Conservation (phyloP, 179 eudicot genomes). For the Heliamphora pulchella region DNA sequence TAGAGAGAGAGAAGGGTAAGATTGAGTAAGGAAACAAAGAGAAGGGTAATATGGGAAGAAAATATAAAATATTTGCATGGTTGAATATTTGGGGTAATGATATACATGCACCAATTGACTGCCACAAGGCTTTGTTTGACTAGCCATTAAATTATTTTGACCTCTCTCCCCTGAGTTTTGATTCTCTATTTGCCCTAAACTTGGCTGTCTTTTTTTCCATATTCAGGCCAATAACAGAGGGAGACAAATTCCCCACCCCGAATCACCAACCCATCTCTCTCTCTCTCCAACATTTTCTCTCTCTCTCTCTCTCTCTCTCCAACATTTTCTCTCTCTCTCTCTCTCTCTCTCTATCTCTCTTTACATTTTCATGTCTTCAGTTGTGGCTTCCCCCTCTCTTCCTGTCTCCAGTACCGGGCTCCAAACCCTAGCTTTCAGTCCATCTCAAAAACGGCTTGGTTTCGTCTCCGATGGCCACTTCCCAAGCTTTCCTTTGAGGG, state of each 20-base stretch:
- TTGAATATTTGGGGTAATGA: too few relatives aligned
- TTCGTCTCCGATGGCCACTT: slow-evolving; percentile 15
- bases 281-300: too few relatives aligned
- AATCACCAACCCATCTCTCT: slow-evolving; percentile 1
- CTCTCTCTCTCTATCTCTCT: neutral
- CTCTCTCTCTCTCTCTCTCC: slow-evolving; percentile 1
- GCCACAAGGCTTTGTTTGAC: too few relatives aligned
- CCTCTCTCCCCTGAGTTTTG: too few relatives aligned
- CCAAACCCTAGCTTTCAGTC: slow-evolving; percentile 8
- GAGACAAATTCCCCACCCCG: slow-evolving; percentile 5
- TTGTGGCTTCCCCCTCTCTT: neutral
- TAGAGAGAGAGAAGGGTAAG: too few relatives aligned
- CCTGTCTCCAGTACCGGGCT: slow-evolving; percentile 1
- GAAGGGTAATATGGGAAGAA: too few relatives aligned
- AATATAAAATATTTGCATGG: too few relatives aligned
- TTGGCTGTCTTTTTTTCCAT: neutral
- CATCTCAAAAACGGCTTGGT: slow-evolving; percentile 6
- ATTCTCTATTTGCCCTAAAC: neutral
- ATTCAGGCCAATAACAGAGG: slow-evolving; percentile 12
- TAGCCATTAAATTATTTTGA: too few relatives aligned
- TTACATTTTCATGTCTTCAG: slow-evolving; percentile 22
- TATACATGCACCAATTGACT: too few relatives aligned
- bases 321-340: too few relatives aligned
- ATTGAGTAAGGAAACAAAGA: too few relatives aligned
- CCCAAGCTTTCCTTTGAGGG: slow-evolving; percentile 10